Evolutionary conservation across 495 filamentous ascomycete species (phyloP).

Genomic region (Penicillium coprophilum): DNA sequence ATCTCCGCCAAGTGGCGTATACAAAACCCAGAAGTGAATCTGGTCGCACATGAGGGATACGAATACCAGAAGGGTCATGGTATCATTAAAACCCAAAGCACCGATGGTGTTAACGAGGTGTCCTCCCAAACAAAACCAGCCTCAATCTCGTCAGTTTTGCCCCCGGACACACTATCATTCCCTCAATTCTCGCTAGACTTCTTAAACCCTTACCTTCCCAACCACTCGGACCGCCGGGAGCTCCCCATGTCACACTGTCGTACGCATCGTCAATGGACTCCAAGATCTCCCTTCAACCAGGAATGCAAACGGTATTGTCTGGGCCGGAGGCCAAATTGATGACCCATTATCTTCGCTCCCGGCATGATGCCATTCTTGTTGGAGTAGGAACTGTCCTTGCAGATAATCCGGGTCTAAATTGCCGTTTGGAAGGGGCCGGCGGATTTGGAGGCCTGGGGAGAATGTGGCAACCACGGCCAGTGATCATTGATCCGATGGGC

Average conservation of each 20-base stretch:
- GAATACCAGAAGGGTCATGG: constrained; percentile 53
- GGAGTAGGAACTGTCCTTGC: constrained; percentile 80
- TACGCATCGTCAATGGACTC: constrained; percentile 90
- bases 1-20: constrained; percentile 54
- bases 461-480: constrained; percentile 69
- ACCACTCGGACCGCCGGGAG: constrained; percentile 29
- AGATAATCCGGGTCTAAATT: constrained; percentile 84
- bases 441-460: constrained; percentile 52
- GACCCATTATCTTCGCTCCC: constrained; percentile 83
- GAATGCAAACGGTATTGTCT: constrained; percentile 74
- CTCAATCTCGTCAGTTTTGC: constrained; percentile 30
- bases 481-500: constrained; percentile 72
- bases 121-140: constrained; percentile 14
- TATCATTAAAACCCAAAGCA: constrained; percentile 39
- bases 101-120: constrained; percentile 17
- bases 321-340: constrained; percentile 80
- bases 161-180: constrained; percentile 47
- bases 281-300: constrained; percentile 69
- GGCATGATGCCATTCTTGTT: constrained; percentile 81
- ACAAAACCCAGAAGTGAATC: constrained; percentile 47
- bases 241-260: constrained; percentile 68
- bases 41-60: constrained; percentile 52
- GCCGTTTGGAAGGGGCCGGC: constrained; percentile 60
- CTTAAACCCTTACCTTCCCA: constrained; percentile 49
- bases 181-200: constrained; percentile 46